Conservation (phyloP, 495 filamentous ascomycete genomes). For the Neurospora tetrasperma region DNA sequence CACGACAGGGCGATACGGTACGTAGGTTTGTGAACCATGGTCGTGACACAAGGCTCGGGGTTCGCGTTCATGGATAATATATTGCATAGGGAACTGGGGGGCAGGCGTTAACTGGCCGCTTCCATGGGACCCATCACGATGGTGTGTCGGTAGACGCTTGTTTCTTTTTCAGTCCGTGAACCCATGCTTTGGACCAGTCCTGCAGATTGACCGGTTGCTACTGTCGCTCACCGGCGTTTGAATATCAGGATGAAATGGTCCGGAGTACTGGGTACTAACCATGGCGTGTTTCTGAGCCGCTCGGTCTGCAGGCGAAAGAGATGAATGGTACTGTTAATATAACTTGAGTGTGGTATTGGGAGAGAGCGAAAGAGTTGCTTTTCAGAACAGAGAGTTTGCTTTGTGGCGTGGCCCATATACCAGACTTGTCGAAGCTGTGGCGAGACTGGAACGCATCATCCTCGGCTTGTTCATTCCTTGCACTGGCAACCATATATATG, state of each 20-base stretch:
- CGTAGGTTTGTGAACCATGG: not conserved
- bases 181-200: not conserved
- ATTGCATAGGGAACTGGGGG: not conserved
- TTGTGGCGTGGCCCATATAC: not conserved
- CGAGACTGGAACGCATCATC: not conserved
- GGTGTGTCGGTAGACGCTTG: not conserved
- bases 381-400: not conserved
- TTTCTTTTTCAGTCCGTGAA: not conserved
- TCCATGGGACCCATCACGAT: not conserved
- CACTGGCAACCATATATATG: not conserved
- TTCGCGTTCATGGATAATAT: not conserved
- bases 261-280: not conserved
- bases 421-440: not conserved
- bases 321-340: not conserved
- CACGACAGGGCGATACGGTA: not conserved
- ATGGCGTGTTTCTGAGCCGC: not conserved
- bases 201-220: not conserved
- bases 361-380: not conserved
- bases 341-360: not conserved
- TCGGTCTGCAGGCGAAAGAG: not conserved
- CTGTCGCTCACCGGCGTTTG: not conserved
- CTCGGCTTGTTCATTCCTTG: not conserved
- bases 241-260: not conserved
- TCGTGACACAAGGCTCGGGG: not conserved
- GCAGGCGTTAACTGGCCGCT: not conserved